Base-by-base conservation (phyloP, 805 yeast genomes). In the Saturnispora kantuleensis region DNA sequence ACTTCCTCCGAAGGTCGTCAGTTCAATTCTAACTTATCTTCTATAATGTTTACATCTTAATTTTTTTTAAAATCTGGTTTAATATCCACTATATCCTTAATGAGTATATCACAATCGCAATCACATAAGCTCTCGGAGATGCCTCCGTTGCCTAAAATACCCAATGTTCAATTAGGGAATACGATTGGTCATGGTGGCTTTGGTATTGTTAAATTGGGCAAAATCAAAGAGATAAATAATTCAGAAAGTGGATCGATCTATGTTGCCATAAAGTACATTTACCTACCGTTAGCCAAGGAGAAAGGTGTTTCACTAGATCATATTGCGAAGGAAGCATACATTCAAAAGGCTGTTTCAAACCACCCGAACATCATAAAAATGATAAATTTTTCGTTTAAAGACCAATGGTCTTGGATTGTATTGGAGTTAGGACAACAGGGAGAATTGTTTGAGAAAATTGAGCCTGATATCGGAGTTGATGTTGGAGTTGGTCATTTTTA, bases 391-490 rank as follows among this genome's bases (percentile, higher is more conserved):
- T 79, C 78, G 5, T 69, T 74, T 3, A 74, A 77, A 47, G 56
- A 60, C 1, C 70, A 69, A 38, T 83, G 81, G 75, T 62, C 76
- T 32, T 82, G 82, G 76, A 69, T 83, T 47, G 75, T 75, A 3
- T 64, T 83, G 70, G 89, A 83, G 53, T 63, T 78, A 46, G 86
- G 87, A 1, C 70, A 71, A 21, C 84, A 85, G 47, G 93, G 93
- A 12, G 93, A 83, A 60, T 57, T 83, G 16, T 83, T 83, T 57
- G 89, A 82, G 54, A 83, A 82, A 59, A 82, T 83, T 48, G 87
- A 81, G 56, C 87, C 87, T 0, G 87, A 81, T 61, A 62, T 73
- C 7, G 88, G 88, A 1, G 78, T 81, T 2, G 82, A 76, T 50
- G 73, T 70, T 43, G 79, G 76, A 16, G 70, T 81, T 9, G 82